Evolutionary conservation across 2,329 filamentous ascomycete species (phyloP).

Genomic region (Scolecobasidium constrictum): DNA sequence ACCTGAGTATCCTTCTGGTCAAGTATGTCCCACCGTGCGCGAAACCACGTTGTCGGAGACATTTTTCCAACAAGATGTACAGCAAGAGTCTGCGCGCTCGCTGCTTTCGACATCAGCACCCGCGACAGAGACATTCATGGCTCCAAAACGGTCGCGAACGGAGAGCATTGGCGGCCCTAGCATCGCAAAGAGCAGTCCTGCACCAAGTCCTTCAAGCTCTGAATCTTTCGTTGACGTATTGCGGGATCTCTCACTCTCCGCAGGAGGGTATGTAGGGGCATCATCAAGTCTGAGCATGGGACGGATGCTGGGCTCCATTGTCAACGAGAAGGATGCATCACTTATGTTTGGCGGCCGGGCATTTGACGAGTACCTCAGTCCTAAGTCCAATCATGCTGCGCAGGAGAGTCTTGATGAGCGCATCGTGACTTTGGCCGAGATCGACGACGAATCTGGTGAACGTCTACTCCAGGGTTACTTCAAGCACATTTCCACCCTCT

Average conservation of each 20-base stretch:
- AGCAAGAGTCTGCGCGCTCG: too few species aligned
- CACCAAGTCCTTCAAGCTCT: background rate
- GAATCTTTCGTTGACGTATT: slow-evolving; percentile 11
- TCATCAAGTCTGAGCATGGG: slow-evolving; percentile 17
- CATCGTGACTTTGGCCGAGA: slow-evolving; percentile 12
- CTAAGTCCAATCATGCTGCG: background rate
- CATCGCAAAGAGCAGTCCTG: background rate
- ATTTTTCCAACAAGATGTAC: too few species aligned
- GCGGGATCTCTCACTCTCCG: slow-evolving; percentile 15
- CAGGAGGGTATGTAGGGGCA: slow-evolving; percentile 16
- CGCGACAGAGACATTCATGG: too few species aligned
- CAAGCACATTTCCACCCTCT: slow-evolving; percentile 17
- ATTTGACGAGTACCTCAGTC: background rate
- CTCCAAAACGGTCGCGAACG: too few species aligned
- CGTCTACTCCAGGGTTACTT: slow-evolving; percentile 17
- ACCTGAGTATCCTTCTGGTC: slow-evolving; percentile 1
- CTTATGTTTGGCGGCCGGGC: background rate
- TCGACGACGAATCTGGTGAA: slow-evolving; percentile 15
- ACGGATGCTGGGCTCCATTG: slow-evolving; percentile 14
- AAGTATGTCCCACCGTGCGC: too few species aligned
- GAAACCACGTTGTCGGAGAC: too few species aligned
- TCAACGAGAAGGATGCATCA: slow-evolving; percentile 7
- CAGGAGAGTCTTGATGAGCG: background rate
- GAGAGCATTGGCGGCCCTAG: too few species aligned
- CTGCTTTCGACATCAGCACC: too few species aligned